Evolutionary conservation across 257 asterid species (phyloP), one percentile per base, ranked within the genome.

Genomic region (Plantago elongata): DNA sequence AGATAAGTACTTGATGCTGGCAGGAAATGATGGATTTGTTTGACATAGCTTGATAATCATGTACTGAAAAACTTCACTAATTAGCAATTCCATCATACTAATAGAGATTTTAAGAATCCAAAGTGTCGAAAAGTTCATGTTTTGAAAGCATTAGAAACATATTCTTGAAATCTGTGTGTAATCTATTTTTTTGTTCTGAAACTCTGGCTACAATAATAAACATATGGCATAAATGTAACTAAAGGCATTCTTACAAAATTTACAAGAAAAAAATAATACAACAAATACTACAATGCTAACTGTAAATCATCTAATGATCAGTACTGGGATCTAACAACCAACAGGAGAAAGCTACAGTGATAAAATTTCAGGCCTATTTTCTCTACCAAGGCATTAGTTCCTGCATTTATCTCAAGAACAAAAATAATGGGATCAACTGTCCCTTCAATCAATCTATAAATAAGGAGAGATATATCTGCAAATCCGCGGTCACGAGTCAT

Each of bases 1-100:
- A 70, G 77, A 81, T 40, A 75, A 77, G 77, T 77, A 77, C 45
- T 72, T 77, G 68, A 74, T 75, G 63, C 63, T 75, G 72, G 80
- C 81, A 7, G 76, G 83, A n/a, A 74, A 75, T 61, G 81, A 74
- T 52, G 81, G 82, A 34, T 7, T 5, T 34, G 40, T 34, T 34
- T 34, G 40, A 34, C 40, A 34, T 34, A 0, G 7, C 40, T 22
- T 22, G 8, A 34, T 0, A 34, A 34, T 34, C 40, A 34, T 7
- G 8, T 34, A 34, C 40, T 22, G 27, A 22, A 22, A 5, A 34
- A 7, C 40, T 34, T 1, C 40, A 34, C 0, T 34, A 34, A 34
- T 34, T 6, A 34, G 40, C 40, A 34, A 34, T 34, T 34, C 4
- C 4, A 34, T 34, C 40, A 34, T 34, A n/a, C n/a, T n/a, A 34